Percentiles rank a stretch among this genome's conserved stretches.
phyloP scores from a whole-genome alignment of 2,329 filamentous ascomycete genomes.

The Sphaerostilbella broomeana region DNA sequence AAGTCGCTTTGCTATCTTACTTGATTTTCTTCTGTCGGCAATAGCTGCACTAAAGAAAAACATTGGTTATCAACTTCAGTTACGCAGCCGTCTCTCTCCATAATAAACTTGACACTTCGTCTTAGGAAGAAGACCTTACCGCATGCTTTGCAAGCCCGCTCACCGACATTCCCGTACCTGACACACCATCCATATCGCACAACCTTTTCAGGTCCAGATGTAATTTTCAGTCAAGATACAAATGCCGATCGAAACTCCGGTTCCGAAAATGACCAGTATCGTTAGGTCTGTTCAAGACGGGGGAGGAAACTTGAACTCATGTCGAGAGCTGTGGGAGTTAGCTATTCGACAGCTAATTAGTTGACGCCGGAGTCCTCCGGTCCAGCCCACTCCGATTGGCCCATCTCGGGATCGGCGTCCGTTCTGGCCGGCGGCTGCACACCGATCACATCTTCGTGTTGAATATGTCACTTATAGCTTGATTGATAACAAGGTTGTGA shows the following conservation, averaged over 20 bases:
- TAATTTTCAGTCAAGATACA: background rate
- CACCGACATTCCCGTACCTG: background rate
- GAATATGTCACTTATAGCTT: too few species aligned
- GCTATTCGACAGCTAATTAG: background rate
- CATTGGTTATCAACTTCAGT: background rate
- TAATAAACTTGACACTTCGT: background rate
- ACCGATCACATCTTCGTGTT: too few species aligned
- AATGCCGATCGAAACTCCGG: too few species aligned
- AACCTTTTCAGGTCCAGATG: background rate
- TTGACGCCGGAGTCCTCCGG: background rate
- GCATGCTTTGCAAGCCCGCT: background rate
- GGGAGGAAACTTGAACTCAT: background rate
- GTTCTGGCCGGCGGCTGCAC: too few species aligned
- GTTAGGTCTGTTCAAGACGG: too few species aligned
- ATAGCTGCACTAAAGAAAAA: background rate
- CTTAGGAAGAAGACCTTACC: background rate
- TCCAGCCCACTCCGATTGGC: background rate
- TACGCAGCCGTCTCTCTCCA: too few species aligned
- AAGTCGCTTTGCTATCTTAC: background rate
- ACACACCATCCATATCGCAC: background rate
- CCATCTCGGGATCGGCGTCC: background rate
- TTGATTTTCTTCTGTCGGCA: constrained; percentile 1
- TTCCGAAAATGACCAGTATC: too few species aligned
- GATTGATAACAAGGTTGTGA: too few species aligned
- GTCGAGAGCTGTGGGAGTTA: too few species aligned